Evolutionary conservation across 139 green algal genomes (phyloP).

Genomic region (Chlorella sorokiniana): DNA sequence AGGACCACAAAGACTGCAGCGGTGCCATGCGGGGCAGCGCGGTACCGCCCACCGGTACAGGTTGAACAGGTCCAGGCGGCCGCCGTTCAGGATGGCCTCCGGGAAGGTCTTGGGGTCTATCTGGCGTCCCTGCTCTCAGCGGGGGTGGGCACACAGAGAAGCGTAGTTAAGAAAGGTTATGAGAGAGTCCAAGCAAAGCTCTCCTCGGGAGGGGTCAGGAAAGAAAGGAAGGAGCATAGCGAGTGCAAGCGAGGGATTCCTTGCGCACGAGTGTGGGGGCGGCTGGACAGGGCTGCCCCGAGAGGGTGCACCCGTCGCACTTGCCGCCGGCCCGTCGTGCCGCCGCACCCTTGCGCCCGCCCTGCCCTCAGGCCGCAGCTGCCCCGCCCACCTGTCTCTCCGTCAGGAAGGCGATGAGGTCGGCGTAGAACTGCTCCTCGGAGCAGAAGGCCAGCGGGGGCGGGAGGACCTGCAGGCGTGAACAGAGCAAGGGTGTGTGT

Average conservation of each 20-base stretch:
- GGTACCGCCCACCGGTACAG: conserved; percentile 62
- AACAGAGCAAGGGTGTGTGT: background rate
- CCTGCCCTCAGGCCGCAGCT: too few species aligned
- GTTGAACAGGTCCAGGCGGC: conserved; percentile 67
- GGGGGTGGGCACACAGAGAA: background rate
- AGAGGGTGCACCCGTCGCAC: too few species aligned
- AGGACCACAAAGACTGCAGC: too few species aligned
- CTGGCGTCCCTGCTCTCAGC: conserved; percentile 14
- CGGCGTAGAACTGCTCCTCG: conserved; percentile 60
- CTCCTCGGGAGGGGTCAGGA: too few species aligned
- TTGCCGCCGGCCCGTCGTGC: too few species aligned
- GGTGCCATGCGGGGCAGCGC: too few species aligned
- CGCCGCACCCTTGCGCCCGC: too few species aligned
- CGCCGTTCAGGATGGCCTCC: conserved; percentile 74
- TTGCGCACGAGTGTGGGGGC: too few species aligned
- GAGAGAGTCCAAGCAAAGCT: background rate
- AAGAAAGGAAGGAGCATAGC: too few species aligned
- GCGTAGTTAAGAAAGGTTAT: background rate
- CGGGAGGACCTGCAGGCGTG: conserved; percentile 48
- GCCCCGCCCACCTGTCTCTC: conserved; percentile 19
- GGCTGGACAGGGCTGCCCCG: too few species aligned
- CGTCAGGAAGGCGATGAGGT: conserved; percentile 67
- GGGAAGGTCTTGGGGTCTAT: conserved; percentile 60
- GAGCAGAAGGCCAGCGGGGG: conserved; percentile 55
- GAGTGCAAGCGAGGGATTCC: too few species aligned